Percentiles rank a stretch among this genome's conserved stretches.
Evolutionary conservation across 2,329 filamentous ascomycete genomes (phyloP).

Genomic region (Graphilbum sp.): DNA sequence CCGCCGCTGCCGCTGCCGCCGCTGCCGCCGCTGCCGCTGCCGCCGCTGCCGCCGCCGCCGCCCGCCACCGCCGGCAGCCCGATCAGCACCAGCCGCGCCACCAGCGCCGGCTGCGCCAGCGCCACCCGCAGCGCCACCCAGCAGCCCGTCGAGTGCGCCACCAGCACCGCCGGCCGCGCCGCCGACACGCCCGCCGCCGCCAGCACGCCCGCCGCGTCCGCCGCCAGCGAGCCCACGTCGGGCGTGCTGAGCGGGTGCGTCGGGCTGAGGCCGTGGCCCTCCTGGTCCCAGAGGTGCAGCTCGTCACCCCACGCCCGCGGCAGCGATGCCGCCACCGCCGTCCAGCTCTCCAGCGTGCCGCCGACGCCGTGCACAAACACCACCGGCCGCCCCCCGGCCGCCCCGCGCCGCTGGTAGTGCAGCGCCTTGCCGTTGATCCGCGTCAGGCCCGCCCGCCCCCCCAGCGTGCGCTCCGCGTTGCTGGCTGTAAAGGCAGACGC

Average conservation of each 20-base stretch:
- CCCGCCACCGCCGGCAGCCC: neutral
- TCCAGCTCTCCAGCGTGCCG: neutral
- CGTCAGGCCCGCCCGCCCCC: neutral
- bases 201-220: neutral
- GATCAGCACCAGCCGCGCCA: neutral
- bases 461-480: neutral
- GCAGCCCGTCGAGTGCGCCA: neutral
- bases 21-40: too few species aligned
- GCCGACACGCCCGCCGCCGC: neutral
- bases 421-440: neutral
- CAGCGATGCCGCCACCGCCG: neutral
- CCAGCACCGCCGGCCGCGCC: neutral
- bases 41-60: neutral
- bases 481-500: neutral
- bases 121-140: neutral
- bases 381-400: neutral
- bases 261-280: conserved; percentile 2
- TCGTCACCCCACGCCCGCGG: neutral
- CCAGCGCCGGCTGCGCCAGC: neutral
- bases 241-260: neutral
- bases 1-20: too few species aligned
- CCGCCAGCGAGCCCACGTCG: neutral
- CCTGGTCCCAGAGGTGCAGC: neutral
- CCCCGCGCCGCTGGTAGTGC: neutral
- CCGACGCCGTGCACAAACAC: conserved; percentile 1